Evolutionary conservation across 176 grass and related monocot genomes (phyloP).

Genomic region (barley (Hordeum vulgare)): DNA sequence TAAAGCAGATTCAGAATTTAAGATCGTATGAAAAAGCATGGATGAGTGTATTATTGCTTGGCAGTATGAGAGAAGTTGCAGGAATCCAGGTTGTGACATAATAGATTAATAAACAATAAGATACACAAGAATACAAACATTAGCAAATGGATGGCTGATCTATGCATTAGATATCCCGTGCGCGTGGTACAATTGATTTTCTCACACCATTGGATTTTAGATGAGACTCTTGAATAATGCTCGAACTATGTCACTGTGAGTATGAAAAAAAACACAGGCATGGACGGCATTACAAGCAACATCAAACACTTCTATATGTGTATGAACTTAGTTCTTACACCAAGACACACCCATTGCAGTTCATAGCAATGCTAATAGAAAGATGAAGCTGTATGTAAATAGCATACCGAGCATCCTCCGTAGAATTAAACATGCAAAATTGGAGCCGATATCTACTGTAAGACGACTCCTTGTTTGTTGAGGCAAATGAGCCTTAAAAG

Average conservation of each 20-base stretch:
- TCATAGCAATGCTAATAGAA: conserved; percentile 47
- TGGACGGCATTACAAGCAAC: neutral
- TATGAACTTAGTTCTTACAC: neutral
- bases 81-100: no score
- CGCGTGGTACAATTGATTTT: no score
- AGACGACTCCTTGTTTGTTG: conserved; percentile 42
- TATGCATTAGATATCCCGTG: no score
- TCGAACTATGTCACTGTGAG: neutral
- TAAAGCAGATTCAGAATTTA: no score
- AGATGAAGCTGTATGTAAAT: conserved; percentile 49
- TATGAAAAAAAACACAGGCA: neutral
- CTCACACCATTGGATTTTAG: no score
- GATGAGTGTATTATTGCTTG: no score
- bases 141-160: no score
- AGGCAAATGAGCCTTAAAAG: conserved; percentile 44
- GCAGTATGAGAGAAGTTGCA: no score
- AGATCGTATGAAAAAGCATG: no score
- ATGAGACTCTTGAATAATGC: no score
- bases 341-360: neutral
- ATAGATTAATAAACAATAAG: no score
- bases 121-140: no score
- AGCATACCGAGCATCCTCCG: conserved; percentile 46
- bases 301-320: neutral
- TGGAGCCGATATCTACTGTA: conserved; percentile 44
- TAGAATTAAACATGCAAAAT: conserved; percentile 31